Base-by-base conservation (phyloP, 2,329 filamentous ascomycete species). In the Aspergillus ibericus region DNA sequence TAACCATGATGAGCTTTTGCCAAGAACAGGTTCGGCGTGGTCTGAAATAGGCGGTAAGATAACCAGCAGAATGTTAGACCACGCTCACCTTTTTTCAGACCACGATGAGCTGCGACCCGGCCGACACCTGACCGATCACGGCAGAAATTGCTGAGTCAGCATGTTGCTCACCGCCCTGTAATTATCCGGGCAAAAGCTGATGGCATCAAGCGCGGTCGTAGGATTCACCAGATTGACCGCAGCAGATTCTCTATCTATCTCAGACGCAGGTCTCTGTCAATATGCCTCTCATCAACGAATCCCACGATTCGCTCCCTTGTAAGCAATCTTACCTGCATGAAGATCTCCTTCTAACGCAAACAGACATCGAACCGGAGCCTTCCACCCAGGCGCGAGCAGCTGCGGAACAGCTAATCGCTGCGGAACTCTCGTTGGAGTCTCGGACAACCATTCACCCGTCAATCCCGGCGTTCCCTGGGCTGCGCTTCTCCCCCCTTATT, bases 221-320 rank as follows among this genome's bases (percentile, higher is more conserved):
- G 27, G 10, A 34, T 44, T 22, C 36, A 22, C 27, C 38, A 2
- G 22, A 34, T 32, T 42, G 1, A 7, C 35, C 22, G 13, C 22
- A n/a, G 3, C 25, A 29, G 22, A 2, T 16, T 5, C 36, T 40
- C n/a, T 40, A 27, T 18, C 25, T 16, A 12, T 42, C 36, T 22
- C 40, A 22, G 16, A 35, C 52, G 16, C 12, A 54, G 25, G 40
- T 29, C 25, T 50, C 29, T 29, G 16, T 56, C 62, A 78, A 71
- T 63, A 90, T 91, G 88, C 83, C 88, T 62, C 81, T 89, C 59
- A 86, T 88, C 62, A 84, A 84, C 63, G 84, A 85, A 72, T 83
- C 88, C 61, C 88, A 92, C 77, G 90, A 95, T 72, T 91, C 89
- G 20, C 86, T 96, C 20, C 90, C 91, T 50, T 93, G 90, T 92